Conservation (phyloP, 768 basidiomycete species). For the Mycena maculata region DNA sequence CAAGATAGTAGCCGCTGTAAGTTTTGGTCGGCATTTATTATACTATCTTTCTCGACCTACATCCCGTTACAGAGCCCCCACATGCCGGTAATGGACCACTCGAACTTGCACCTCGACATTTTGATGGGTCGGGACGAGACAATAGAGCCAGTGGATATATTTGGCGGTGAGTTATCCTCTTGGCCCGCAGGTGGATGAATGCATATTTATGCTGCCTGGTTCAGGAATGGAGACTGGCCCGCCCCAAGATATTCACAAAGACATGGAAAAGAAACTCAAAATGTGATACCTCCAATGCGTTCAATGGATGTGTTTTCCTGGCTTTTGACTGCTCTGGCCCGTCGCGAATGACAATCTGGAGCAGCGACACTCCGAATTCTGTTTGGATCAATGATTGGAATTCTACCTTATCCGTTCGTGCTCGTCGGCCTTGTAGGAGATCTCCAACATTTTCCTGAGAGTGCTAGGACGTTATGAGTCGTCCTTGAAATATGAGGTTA, state of each 20-base stretch:
- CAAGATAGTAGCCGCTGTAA: constrained; percentile 81
- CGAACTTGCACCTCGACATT: constrained; percentile 92
- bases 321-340: no score
- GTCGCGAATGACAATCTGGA: no score
- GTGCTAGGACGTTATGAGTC: no score
- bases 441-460: no score
- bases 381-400: no score
- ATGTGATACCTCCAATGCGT: constrained; percentile 47
- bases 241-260: constrained; percentile 67
- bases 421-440: no score
- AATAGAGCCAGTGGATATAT: constrained; percentile 82
- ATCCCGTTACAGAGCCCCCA: constrained; percentile 64
- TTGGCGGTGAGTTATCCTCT: constrained; percentile 66
- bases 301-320: constrained; percentile 7
- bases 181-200: neutral
- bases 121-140: constrained; percentile 92
- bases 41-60: neutral
- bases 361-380: no score
- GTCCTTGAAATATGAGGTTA: no score
- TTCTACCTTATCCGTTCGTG: no score
- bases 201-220: constrained; percentile 11
- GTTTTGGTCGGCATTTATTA: constrained; percentile 47
- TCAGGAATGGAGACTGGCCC: constrained; percentile 66
- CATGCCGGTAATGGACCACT: constrained; percentile 70
- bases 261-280: constrained; percentile 72